phyloP scores from a whole-genome alignment of 495 filamentous ascomycete genomes.

The Hyaloscypha bicolor region DNA sequence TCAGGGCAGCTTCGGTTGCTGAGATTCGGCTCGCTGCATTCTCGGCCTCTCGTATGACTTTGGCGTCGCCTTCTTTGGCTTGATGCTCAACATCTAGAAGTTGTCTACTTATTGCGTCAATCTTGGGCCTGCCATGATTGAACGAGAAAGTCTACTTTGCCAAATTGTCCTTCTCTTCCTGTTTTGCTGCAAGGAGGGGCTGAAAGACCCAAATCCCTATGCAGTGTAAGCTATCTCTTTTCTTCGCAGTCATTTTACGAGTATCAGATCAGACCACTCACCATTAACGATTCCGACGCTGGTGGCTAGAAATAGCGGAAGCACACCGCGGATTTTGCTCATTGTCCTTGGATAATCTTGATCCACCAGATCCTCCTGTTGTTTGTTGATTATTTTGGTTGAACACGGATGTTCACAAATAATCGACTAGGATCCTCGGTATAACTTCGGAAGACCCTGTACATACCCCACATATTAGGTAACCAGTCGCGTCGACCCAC shows the following conservation, averaged over 20 bases:
- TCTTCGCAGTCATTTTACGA: neutral
- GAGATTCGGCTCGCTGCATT: slow-evolving; percentile 10
- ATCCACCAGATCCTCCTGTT: neutral
- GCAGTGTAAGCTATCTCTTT: neutral
- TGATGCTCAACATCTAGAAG: slow-evolving; percentile 10
- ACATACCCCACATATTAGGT: slow-evolving; percentile 1
- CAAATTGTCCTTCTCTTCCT: slow-evolving; percentile 32
- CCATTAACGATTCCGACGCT: slow-evolving; percentile 31
- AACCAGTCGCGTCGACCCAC: slow-evolving; percentile 16
- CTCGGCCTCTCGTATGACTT: slow-evolving; percentile 16
- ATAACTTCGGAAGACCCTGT: neutral
- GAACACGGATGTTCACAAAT: neutral
- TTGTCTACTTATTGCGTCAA: slow-evolving; percentile 19
- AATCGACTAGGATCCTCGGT: neutral
- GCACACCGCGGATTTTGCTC: slow-evolving; percentile 33
- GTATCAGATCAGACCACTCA: slow-evolving; percentile 13
- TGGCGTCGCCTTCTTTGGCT: neutral
- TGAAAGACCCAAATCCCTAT: slow-evolving; percentile 48
- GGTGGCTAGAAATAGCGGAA: slow-evolving; percentile 29
- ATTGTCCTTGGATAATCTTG: slow-evolving; percentile 20
- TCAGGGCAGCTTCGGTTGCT: slow-evolving; percentile 17
- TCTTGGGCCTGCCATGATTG: neutral
- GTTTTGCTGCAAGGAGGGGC: slow-evolving; percentile 42
- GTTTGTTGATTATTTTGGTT: neutral
- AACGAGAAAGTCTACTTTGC: neutral